Conservation (phyloP, 192 early-diverging fungal genomes). For the Borealophlyctis nickersoniae region DNA sequence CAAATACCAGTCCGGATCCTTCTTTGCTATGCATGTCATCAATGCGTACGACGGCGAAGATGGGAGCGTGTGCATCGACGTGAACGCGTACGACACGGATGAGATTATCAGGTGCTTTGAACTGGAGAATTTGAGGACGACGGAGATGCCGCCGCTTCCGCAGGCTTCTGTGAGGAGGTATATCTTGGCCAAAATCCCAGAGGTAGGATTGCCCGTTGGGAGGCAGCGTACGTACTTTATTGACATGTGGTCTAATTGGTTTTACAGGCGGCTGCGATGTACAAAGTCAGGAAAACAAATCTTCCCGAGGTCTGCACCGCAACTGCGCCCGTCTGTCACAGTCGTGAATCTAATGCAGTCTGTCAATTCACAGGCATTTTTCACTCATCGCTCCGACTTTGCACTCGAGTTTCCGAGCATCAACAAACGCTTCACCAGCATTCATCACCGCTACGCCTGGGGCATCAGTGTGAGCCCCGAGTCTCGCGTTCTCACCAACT, state of each 20-base stretch:
- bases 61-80: constrained; percentile 20
- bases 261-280: constrained; percentile 15
- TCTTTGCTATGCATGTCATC: constrained; percentile 23
- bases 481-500: constrained; percentile 19
- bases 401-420: constrained; percentile 22
- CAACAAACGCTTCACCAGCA: constrained; percentile 6
- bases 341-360: no score
- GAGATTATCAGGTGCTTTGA: constrained; percentile 25
- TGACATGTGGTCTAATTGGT: background rate
- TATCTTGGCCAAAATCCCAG: constrained; percentile 20
- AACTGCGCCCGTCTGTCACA: background rate
- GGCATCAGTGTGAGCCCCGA: constrained; percentile 23
- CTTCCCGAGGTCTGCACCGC: constrained; percentile 10
- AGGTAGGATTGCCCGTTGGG: no score
- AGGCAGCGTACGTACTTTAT: no score
- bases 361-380: constrained; percentile 9
- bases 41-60: constrained; percentile 23
- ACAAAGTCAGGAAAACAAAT: constrained; percentile 23
- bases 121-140: constrained; percentile 22
- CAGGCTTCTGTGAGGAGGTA: constrained; percentile 23
- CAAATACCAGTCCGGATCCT: constrained; percentile 17
- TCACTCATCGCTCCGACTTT: constrained; percentile 32
- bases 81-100: constrained; percentile 24
- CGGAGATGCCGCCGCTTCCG: constrained; percentile 25
- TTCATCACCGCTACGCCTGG: constrained; percentile 25